Base-by-base conservation (phyloP, 768 basidiomycete species). In the Tricholoma furcatifolium region DNA sequence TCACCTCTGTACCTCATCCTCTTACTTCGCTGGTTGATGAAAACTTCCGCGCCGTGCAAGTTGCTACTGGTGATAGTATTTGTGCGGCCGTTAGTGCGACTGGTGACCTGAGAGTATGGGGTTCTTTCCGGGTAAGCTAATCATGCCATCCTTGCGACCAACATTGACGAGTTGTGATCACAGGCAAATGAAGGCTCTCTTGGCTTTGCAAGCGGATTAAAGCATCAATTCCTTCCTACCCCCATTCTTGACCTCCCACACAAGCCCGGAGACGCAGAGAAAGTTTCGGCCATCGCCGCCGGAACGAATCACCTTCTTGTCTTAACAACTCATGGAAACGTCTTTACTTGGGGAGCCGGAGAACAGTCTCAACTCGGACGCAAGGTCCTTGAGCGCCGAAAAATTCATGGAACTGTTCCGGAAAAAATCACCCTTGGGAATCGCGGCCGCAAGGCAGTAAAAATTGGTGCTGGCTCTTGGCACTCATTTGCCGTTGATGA, bases 401-500 rank as follows among this genome's bases (percentile, higher is more conserved):
- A 91, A 71, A 87, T 93, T 41, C 86, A 93, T 57, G 93, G 92
- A 32, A 92, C 95, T 2, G 81, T 84, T 12, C 95, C 96, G 1
- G 91, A 95, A 65, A 88, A 87, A 61, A 80, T 98, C 36, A 80
- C 82, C 1, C 79, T 98, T n/a, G 85, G 87, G 17, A 71, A 66
- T 21, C 82, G 86, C n/a, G 66, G 73, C 23, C 81, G 85, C 61
- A 74, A 73, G 68, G 74, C 73, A 41, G 84, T 86, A 11, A 72
- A 71, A 38, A 73, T 98, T 55, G 93, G 93, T 4, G 81, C 93
- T 0, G 95, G 96, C 6, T 79, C 79, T 47, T 91, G 85, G 69
- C 88, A 91, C 62, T 95, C 93, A 0, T 98, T 97, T 62, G 95
- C 94, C 2, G 84, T 98, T 51, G 88, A 93, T 65, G 81, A 88